Percentiles rank a stretch among this genome's conserved stretches.
Conservation (phyloP, 345 rosid genomes). For the Conringia planisiliqua region DNA sequence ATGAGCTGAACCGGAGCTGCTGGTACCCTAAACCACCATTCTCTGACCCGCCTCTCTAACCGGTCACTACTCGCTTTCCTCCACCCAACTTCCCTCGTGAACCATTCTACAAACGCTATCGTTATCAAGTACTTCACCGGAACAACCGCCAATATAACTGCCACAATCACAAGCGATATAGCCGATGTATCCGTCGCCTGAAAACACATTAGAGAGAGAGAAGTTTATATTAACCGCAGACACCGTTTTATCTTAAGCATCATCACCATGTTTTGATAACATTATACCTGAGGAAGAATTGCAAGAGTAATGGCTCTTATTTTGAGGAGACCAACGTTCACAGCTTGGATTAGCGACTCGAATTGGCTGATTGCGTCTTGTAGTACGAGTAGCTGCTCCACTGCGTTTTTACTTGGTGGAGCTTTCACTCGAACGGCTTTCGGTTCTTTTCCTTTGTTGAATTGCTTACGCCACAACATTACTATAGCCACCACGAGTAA, state of each 20-base stretch:
- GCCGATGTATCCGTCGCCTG: slow-evolving; percentile 84
- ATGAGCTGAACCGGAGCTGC: slow-evolving; percentile 82
- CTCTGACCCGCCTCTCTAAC: slow-evolving; percentile 64
- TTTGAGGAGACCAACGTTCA: slow-evolving; percentile 77
- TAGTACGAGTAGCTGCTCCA: slow-evolving; percentile 76
- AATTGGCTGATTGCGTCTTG: slow-evolving; percentile 72
- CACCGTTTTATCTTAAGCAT: neutral
- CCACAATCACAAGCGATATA: slow-evolving; percentile 47
- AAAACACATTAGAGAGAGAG: neutral
- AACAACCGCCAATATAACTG: slow-evolving; percentile 51
- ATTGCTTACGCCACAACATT: slow-evolving; percentile 65
- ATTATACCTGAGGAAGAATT: slow-evolving; percentile 68
- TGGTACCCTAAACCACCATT: slow-evolving; percentile 92
- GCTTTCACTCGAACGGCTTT: slow-evolving; percentile 59
- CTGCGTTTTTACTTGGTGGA: slow-evolving; percentile 79
- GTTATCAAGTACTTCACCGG: slow-evolving; percentile 53
- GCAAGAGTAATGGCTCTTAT: slow-evolving; percentile 84
- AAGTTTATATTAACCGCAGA: neutral
- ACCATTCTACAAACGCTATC: slow-evolving; percentile 59
- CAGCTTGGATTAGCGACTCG: slow-evolving; percentile 72
- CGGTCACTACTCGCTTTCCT: slow-evolving; percentile 76
- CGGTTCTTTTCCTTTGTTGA: slow-evolving; percentile 48
- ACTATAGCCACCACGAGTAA: slow-evolving; percentile 46
- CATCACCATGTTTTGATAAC: neutral
- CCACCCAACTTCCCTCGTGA: slow-evolving; percentile 68